Conservation (phyloP, 192 early-diverging fungal species). For the Gaertneriomyces sp. region DNA sequence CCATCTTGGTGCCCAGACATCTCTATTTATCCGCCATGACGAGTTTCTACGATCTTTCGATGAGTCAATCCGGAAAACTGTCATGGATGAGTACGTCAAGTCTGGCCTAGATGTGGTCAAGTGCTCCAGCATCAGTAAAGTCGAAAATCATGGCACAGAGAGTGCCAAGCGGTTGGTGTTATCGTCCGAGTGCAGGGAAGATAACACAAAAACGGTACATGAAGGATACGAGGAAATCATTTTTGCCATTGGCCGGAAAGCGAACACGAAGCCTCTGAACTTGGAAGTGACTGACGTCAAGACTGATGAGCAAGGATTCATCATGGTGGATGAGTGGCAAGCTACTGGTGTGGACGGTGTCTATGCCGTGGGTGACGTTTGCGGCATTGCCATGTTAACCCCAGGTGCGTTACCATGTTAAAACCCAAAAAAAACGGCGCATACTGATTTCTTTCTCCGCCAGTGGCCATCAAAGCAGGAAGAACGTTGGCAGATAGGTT, state of each 20-base stretch:
- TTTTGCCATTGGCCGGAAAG: slow-evolving; percentile 86
- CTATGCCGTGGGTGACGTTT: slow-evolving; percentile 92
- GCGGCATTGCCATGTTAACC: slow-evolving; percentile 86
- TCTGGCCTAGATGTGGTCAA: slow-evolving; percentile 79
- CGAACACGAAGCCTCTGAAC: slow-evolving; percentile 70
- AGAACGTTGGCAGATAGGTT: slow-evolving; percentile 84
- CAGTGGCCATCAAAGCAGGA: slow-evolving; percentile 93
- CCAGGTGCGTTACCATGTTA: slow-evolving; percentile 54
- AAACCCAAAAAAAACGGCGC: background rate
- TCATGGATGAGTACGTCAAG: slow-evolving; percentile 51
- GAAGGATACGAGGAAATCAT: slow-evolving; percentile 79
- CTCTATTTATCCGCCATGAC: slow-evolving; percentile 78
- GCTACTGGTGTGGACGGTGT: slow-evolving; percentile 67
- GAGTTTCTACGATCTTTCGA: slow-evolving; percentile 88
- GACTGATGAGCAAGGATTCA: slow-evolving; percentile 64
- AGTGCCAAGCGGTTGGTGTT: slow-evolving; percentile 51
- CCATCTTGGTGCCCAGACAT: slow-evolving; percentile 79
- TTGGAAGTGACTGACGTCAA: slow-evolving; percentile 62
- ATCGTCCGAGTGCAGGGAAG: slow-evolving; percentile 26
- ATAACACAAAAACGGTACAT: slow-evolving; percentile 33
- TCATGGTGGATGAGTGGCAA: slow-evolving; percentile 84
- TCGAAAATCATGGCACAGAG: slow-evolving; percentile 51
- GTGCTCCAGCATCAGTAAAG: slow-evolving; percentile 53
- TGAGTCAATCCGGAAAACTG: slow-evolving; percentile 62
- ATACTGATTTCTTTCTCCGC: background rate